Percentiles rank a stretch among this genome's conserved stretches.
These are phyloP conservation scores for Sutorius eximius DNA, from an alignment of 1,284 basidiomycete genomes.

Conservation along the genomic window DNA sequence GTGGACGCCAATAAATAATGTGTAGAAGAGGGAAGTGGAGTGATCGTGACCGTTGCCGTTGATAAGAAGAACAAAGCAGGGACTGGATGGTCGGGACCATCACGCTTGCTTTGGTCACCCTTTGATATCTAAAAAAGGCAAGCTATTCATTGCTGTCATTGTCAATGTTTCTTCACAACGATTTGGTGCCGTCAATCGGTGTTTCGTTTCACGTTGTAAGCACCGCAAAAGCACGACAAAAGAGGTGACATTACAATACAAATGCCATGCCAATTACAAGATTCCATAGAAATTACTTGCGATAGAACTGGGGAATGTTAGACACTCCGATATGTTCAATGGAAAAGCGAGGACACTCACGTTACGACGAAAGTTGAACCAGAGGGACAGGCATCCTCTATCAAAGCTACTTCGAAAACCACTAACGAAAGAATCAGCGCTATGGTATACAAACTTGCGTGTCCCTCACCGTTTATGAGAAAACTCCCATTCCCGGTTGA, in stretches of 20 bases:
- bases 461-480: constrained; percentile 82
- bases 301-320: constrained; percentile 59
- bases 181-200: neutral
- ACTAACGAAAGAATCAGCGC: constrained; percentile 40
- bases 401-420: constrained; percentile 86
- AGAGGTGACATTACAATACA: constrained; percentile 29
- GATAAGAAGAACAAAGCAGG: constrained; percentile 27
- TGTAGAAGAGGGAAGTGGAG: constrained; percentile 1
- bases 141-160: constrained; percentile 1
- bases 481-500: constrained; percentile 98
- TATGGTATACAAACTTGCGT: constrained; percentile 2
- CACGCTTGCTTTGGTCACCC: constrained; percentile 4
- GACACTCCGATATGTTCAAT: constrained; percentile 12
- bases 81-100: neutral
- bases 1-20: constrained; percentile 5
- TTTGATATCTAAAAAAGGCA: constrained; percentile 17
- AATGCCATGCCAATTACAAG: constrained; percentile 11
- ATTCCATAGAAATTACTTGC: constrained; percentile 44
- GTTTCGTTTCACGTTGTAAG: constrained; percentile 15
- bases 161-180: constrained; percentile 5
- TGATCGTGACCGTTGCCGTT: neutral
- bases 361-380: constrained; percentile 88
- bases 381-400: constrained; percentile 79
- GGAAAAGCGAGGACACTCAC: constrained; percentile 46
- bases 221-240: constrained; percentile 10